Evolutionary conservation across 2,329 filamentous ascomycete species (phyloP), one percentile per base, ranked within the genome.

Genomic region (Paraphaeosphaeria sporulosa): DNA sequence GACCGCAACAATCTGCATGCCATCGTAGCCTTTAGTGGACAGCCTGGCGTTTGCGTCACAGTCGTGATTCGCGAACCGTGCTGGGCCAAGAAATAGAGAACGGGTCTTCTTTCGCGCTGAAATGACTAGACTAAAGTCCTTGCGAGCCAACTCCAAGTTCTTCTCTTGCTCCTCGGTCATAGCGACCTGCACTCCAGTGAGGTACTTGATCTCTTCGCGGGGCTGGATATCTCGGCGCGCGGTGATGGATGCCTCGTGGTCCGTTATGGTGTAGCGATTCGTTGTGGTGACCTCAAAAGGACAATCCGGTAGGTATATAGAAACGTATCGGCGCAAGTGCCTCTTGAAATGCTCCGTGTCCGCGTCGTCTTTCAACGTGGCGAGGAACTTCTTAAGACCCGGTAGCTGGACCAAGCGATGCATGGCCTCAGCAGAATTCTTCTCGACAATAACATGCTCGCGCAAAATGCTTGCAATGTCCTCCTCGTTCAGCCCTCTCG

Each of bases 41-140:
- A 99, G 85, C 72, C 89, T 87, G 9, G 94, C 94, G 80, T 98
- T 99, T 34, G 95, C 93, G 67, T 91, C 86, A 80, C 95, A 99
- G 77, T 99, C 95, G 79, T 99, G 95, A 74, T 99, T 99, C 27
- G 95, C 93, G 76, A 99, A 98, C 53, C 95, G 89, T 36, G 95
- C 95, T 8, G 95, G 96, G 0, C 95, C 95, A 75, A 99, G 89
- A 75, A 99, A 98, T 44, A 99, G 82, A 54, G 92, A 96, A 32
- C 94, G 91, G 62, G 90, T 90, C 79, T 96, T 97, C 79, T 91
- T 94, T 60, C 95, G 87, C 66, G 93, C 94, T 63, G 94, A 97
- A 73, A 97, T 91, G 34, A 99, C 94, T 64, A 99, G 94, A 76
- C 94, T 97, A 76, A 99, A 99, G 75, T 99, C 95, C 73, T 94